A percentile compares a stretch with the other conserved stretches of the same genome.
These are phyloP conservation scores for Fusarium keratoplasticum DNA, from an alignment of 2,329 filamentous ascomycete species.

Conservation along the genomic window DNA sequence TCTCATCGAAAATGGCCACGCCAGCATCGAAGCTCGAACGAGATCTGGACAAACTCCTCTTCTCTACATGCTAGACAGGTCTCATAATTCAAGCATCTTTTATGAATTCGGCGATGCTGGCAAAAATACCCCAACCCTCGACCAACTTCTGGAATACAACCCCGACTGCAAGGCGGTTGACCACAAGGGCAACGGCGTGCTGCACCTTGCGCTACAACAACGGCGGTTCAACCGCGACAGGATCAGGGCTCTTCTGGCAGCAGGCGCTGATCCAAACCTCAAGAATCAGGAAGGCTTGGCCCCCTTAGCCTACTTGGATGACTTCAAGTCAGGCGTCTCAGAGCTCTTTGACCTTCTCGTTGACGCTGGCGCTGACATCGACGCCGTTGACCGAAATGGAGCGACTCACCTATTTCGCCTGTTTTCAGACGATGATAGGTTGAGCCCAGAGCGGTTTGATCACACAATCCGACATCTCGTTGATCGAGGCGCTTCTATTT, in stretches of 20 bases:
- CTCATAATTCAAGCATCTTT: not conserved
- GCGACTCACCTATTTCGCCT: conserved; percentile 26
- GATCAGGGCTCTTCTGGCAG: conserved; percentile 21
- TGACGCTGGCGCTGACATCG: conserved; percentile 34
- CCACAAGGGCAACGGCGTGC: conserved; percentile 21
- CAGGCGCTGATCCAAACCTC: conserved; percentile 39
- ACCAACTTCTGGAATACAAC: conserved; percentile 29
- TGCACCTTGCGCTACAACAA: conserved; percentile 26
- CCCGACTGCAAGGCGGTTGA: conserved; percentile 32
- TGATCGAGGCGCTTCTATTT: conserved; percentile 19
- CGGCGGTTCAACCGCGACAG: not conserved
- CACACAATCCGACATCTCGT: conserved; percentile 21
- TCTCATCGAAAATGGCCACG: conserved; percentile 42
- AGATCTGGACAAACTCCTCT: conserved; percentile 38
- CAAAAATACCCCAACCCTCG: not conserved
- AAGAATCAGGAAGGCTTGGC: conserved; percentile 28
- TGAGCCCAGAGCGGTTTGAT: not conserved
- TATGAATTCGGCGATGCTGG: not conserved
- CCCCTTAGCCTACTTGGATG: conserved; percentile 20
- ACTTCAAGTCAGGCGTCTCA: too few species aligned
- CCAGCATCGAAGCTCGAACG: conserved; percentile 33
- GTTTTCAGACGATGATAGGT: not conserved
- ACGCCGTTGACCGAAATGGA: conserved; percentile 28
- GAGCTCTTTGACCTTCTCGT: conserved; percentile 13
- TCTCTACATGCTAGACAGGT: conserved; percentile 3